Conservation (phyloP, 1,284 basidiomycete species). For the Tetrapyrgos nigripes region DNA sequence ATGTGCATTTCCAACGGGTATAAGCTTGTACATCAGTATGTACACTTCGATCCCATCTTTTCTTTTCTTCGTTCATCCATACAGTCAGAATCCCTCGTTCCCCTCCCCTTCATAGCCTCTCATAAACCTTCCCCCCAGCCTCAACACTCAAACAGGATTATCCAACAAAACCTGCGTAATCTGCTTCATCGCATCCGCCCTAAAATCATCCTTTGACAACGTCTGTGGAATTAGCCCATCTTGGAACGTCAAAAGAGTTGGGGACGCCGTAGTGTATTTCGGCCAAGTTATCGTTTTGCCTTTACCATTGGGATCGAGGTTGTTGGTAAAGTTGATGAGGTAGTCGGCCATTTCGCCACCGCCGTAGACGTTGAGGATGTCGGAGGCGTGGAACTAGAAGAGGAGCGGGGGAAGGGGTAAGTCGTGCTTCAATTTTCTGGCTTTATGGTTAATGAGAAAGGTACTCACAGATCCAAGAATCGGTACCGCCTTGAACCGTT, state of each 20-base stretch:
- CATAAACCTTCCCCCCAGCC: no score
- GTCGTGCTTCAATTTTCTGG: constrained; percentile 17
- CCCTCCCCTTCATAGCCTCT: no score
- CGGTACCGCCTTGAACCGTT: constrained; percentile 49
- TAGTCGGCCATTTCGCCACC: constrained; percentile 47
- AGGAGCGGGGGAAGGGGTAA: no score
- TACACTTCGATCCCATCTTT: no score
- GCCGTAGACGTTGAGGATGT: constrained; percentile 44
- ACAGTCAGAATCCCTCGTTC: no score
- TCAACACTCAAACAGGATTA: constrained; percentile 47
- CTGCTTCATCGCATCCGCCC: constrained; percentile 46
- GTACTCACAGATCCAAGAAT: constrained; percentile 50
- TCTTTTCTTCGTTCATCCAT: no score
- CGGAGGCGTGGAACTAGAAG: constrained; percentile 43
- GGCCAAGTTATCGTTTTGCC: constrained; percentile 54
- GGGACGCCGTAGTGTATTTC: constrained; percentile 44
- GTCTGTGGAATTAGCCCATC: constrained; percentile 44
- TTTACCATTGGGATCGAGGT: constrained; percentile 54
- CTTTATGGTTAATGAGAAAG: neutral
- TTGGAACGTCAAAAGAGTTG: constrained; percentile 50
- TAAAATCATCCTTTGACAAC: constrained; percentile 49
- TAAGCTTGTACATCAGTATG: no score
- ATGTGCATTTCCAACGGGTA: no score
- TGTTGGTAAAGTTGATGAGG: constrained; percentile 47
- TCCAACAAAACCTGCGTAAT: constrained; percentile 43